Conservation (phyloP, 441 rosid genomes). For the Populus hybrid region DNA sequence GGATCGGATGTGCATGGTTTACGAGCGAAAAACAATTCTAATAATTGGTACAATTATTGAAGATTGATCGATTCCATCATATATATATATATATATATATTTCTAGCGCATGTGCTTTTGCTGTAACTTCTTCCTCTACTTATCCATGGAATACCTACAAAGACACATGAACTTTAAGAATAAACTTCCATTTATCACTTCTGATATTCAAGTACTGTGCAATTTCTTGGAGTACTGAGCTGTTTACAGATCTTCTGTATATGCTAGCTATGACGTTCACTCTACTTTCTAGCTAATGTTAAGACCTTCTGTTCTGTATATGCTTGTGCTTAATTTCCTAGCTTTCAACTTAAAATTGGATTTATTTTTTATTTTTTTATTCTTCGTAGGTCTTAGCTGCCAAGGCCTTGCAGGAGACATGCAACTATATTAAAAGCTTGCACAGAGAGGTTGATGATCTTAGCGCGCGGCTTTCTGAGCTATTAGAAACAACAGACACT, state of each 20-base stretch:
- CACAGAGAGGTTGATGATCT: constrained; percentile 83
- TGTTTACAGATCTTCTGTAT: too few relatives aligned
- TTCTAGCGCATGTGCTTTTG: too few relatives aligned
- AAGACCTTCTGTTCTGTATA: not conserved
- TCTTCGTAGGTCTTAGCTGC: constrained; percentile 62
- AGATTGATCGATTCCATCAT: too few relatives aligned
- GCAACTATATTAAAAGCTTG: constrained; percentile 80
- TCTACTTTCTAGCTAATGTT: not conserved
- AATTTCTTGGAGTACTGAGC: too few relatives aligned
- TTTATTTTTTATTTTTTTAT: not conserved
- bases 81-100: too few relatives aligned
- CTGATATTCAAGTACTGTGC: too few relatives aligned
- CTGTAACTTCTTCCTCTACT: too few relatives aligned
- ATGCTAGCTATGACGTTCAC: not conserved
- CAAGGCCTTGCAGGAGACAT: constrained; percentile 75
- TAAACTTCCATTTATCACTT: too few relatives aligned
- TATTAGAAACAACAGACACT: constrained; percentile 65
- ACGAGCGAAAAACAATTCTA: not conserved
- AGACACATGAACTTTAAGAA: too few relatives aligned
- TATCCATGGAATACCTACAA: too few relatives aligned
- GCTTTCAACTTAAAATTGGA: not conserved
- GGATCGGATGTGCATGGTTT: not conserved
- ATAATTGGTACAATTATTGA: too few relatives aligned
- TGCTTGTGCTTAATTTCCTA: not conserved
- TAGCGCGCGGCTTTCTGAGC: constrained; percentile 76